Base-by-base conservation (phyloP, 768 basidiomycete species). In the Russula compacta region DNA sequence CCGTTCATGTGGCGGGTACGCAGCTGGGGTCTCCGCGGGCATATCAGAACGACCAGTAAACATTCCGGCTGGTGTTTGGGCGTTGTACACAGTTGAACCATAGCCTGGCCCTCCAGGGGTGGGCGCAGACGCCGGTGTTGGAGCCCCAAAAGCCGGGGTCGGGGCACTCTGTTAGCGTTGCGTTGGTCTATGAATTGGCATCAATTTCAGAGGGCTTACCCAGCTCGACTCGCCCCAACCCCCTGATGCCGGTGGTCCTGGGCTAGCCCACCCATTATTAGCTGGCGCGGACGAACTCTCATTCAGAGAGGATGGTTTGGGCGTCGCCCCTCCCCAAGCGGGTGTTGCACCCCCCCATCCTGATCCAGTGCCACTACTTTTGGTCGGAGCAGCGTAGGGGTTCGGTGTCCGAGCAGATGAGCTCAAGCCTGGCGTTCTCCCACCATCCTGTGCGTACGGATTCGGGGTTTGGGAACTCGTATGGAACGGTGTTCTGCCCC, bases 401-500 rank as follows among this genome's bases (percentile, higher is more conserved):
- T 84, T 83, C 8, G 85, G 85, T 3, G 84, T 85, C 12, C 77
- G 75, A 1, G 79, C 73, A 0, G 74, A 71, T 6, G 74, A 72
- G 58, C 73, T 75, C 83, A 79, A 83, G 21, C 79, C 81, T 0
- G 82, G 81, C 33, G 80, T 82, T 63, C 75, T 75, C 10, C 80
- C 75, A 38, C 78, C 76, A 42, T 74, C 73, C 52, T 71, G 71
- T 15, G 76, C 71, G 60, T 89, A 86, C 1, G 87, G 86, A 70
- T 89, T 90, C 4, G 89, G 87, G 2, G 89, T 89, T 33, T 83
- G 81, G 44, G 76, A 74, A 8, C 79, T 79, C 62, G 77, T 80
- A 80, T 85, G 86, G 15, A 85, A 86, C 0, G 89, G 88, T 7
- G 89, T 90, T 59, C 79, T 81, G 38, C 83, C 78, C n/a, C 80